Base-by-base conservation (phyloP, 1,284 basidiomycete species). In the Rhodotorula sp. region DNA sequence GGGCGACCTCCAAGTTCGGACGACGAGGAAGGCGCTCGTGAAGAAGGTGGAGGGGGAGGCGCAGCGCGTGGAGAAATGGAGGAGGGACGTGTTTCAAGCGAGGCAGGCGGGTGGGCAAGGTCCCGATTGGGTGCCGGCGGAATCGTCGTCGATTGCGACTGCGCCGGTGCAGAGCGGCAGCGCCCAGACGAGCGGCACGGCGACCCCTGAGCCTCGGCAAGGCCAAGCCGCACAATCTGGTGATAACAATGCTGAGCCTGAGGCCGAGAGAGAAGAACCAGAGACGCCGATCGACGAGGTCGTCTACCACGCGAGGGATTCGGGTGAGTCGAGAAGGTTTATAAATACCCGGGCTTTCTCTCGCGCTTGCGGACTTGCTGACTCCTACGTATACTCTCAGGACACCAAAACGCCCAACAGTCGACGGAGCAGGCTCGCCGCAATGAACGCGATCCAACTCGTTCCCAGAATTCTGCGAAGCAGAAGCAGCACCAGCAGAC, bases 1-100 rank as follows among this genome's bases (percentile, higher is more conserved):
- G 75, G 89, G 89, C 0, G 84, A 87, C 71, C 78, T 81, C 62
- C 80, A 79, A 4, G 85, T 91, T 24, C 81, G 89, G 42, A 82
- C 83, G 20, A 81, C 79, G 68, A 80, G 89, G 66, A 85, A 86
- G 79, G 81, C 81, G 18, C 82, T 89, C 6, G 89, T 89, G 53
- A 82, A 80, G 68, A 78, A 78, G 55, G 85, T 91, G 20, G 89
- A 90, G 80, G 74, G 77, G 45, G 89, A 88, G 74, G 77, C 88
- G 46, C 85, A 84, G 71, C 81, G 82, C 51, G 78, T 88, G 22
- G 86, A 86, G 72, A 24, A 17, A 22, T 63, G 60, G 64, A 37
- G 62, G 22, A 44, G 58, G 42, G 57, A 51, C 5, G 63, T 46
- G n/a, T 62, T 45, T 12, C 44, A 59, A 49, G 57, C 56, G 37